Conservation (phyloP, 2,329 filamentous ascomycete species). For the Bretziella fagacearum region DNA sequence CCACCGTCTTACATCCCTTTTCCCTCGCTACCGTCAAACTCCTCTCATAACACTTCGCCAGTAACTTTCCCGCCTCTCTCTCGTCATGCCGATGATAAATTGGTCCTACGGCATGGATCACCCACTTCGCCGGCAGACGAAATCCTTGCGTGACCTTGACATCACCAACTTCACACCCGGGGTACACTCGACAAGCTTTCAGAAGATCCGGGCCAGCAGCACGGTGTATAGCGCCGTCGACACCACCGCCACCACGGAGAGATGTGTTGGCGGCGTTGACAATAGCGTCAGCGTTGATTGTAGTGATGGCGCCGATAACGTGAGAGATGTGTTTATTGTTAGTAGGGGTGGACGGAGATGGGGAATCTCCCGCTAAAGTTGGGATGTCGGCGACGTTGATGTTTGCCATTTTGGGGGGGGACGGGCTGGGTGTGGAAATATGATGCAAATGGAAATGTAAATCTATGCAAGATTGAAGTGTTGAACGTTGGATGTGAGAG, state of each 20-base stretch:
- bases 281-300: conserved; percentile 59
- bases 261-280: conserved; percentile 80
- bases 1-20: conserved; percentile 51
- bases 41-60: conserved; percentile 48
- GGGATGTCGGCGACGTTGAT: background rate
- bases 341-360: background rate
- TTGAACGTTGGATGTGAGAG: too few species aligned
- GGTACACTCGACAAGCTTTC: conserved; percentile 5
- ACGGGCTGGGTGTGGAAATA: too few species aligned
- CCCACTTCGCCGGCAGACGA: conserved; percentile 53
- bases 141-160: conserved; percentile 78
- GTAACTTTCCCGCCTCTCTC: conserved; percentile 29
- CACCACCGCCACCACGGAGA: conserved; percentile 75
- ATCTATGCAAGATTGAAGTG: too few species aligned
- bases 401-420: background rate
- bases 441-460: too few species aligned
- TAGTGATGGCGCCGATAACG: conserved; percentile 66
- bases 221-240: conserved; percentile 72
- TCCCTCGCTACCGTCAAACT: conserved; percentile 57
- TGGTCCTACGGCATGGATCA: conserved; percentile 87
- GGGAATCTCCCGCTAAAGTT: background rate
- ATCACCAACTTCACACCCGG: conserved; percentile 57
- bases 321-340: conserved; percentile 53
- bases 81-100: conserved; percentile 38
- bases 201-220: conserved; percentile 57